phyloP scores from a whole-genome alignment of 75 land plant species.

The Sequoiadendron giganteum region DNA sequence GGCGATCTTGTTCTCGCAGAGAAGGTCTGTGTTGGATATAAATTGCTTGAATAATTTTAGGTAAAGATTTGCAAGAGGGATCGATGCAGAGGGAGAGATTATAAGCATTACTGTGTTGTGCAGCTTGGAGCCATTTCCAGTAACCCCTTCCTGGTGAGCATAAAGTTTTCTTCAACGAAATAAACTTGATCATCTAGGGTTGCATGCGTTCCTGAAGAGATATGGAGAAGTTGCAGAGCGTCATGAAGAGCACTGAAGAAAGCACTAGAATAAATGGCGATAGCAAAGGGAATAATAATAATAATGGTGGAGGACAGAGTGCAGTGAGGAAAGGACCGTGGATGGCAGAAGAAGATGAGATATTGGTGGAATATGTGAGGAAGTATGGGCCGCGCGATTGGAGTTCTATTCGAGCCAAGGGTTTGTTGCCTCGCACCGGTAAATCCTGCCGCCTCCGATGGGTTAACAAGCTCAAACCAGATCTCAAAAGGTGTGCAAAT shows the following conservation, averaged over 20 bases:
- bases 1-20: background rate
- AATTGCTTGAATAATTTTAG: too few relatives aligned
- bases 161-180: too few relatives aligned
- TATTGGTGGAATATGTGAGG: constrained; percentile 65
- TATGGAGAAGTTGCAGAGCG: background rate
- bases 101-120: too few relatives aligned
- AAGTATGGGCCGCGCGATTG: constrained; percentile 83
- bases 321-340: constrained; percentile 81
- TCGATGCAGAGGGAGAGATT: background rate
- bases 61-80: too few relatives aligned
- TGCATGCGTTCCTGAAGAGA: background rate
- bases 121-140: too few relatives aligned
- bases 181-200: too few relatives aligned
- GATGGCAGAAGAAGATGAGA: constrained; percentile 85
- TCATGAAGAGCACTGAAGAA: background rate
- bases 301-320: background rate
- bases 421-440: constrained; percentile 75
- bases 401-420: constrained; percentile 96
- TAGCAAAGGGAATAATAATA: background rate
- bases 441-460: constrained; percentile 95
- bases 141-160: too few relatives aligned
- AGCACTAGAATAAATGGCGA: too few relatives aligned
- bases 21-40: background rate
- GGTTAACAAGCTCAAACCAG: constrained; percentile 94
- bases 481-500: constrained; percentile 66